Conservation (phyloP, 2,329 filamentous ascomycete species). For the Emericellopsis cladophorae region DNA sequence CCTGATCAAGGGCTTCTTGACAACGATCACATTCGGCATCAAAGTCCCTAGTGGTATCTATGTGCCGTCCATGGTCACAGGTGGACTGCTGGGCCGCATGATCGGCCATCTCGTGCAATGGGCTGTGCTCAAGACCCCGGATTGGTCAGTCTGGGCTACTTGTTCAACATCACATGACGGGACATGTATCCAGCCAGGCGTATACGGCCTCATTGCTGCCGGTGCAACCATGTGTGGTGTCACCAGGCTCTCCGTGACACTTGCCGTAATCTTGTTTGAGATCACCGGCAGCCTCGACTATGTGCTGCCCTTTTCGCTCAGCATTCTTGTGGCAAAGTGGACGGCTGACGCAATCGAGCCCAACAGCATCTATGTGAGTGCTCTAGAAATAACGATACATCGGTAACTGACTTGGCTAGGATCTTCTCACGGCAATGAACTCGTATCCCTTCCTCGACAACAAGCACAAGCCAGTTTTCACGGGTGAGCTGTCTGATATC, state of each 20-base stretch:
- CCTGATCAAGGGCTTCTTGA: conserved; percentile 79
- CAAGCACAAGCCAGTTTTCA: conserved; percentile 86
- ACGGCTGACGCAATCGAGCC: conserved; percentile 92
- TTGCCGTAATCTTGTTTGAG: conserved; percentile 93
- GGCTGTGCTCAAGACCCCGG: conserved; percentile 60
- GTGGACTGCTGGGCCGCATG: conserved; percentile 78
- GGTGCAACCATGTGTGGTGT: conserved; percentile 98
- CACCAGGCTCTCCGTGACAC: conserved; percentile 80
- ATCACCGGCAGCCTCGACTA: conserved; percentile 91
- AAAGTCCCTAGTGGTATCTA: conserved; percentile 97
- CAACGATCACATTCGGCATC: conserved; percentile 86
- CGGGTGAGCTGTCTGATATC: conserved; percentile 77
- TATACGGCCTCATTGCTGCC: conserved; percentile 88
- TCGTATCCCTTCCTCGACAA: conserved; percentile 96
- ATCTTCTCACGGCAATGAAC: conserved; percentile 92
- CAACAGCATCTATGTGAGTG: conserved; percentile 72
- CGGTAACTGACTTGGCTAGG: conserved; percentile 31
- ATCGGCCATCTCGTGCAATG: conserved; percentile 80
- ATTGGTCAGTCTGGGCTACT: conserved; percentile 58
- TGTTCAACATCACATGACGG: conserved; percentile 62
- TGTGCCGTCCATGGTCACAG: conserved; percentile 96
- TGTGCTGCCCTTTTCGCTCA: conserved; percentile 85
- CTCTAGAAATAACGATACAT: not conserved
- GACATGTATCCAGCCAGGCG: conserved; percentile 87
- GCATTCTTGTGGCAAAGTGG: conserved; percentile 94